These are phyloP conservation scores for Simplicillium aogashimaense DNA, from an alignment of 2,329 filamentous ascomycete species.

Conservation along the genomic window DNA sequence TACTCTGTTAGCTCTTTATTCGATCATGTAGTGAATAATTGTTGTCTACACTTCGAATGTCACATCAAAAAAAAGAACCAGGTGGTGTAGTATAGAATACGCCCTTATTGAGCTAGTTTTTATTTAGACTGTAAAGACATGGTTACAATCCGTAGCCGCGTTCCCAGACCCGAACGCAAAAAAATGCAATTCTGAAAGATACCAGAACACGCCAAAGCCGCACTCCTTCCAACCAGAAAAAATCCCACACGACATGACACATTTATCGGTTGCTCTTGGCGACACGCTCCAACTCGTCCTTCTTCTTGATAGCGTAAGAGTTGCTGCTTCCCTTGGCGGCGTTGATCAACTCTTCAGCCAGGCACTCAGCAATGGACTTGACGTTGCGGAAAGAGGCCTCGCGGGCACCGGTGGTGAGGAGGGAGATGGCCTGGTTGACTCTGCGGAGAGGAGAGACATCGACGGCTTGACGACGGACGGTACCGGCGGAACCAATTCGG, in stretches of 20 bases:
- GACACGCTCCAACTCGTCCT: slow-evolving; percentile 99
- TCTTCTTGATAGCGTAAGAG: slow-evolving; percentile 99
- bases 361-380: slow-evolving; percentile 99
- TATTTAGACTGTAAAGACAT: slow-evolving; percentile 33
- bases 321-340: slow-evolving; percentile 99
- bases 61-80: too few species aligned
- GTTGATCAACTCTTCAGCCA: slow-evolving; percentile 99
- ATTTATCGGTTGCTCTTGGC: slow-evolving; percentile 99
- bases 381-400: slow-evolving; percentile 99
- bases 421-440: slow-evolving; percentile 99
- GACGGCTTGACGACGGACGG: slow-evolving; percentile 98
- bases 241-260: slow-evolving; percentile 14
- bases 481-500: slow-evolving; percentile 98
- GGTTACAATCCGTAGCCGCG: slow-evolving; percentile 32
- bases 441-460: slow-evolving; percentile 99
- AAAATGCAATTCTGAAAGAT: slow-evolving; percentile 37
- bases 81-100: neutral
- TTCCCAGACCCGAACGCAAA: slow-evolving; percentile 35
- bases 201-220: slow-evolving; percentile 34
- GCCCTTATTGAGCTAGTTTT: slow-evolving; percentile 25
- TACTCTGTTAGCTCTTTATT: too few species aligned
- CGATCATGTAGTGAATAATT: too few species aligned
- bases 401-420: slow-evolving; percentile 97
- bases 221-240: slow-evolving; percentile 26
- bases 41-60: too few species aligned